phyloP scores from a whole-genome alignment of 176 grass and related monocot genomes.

The Aechmea fasciata region DNA sequence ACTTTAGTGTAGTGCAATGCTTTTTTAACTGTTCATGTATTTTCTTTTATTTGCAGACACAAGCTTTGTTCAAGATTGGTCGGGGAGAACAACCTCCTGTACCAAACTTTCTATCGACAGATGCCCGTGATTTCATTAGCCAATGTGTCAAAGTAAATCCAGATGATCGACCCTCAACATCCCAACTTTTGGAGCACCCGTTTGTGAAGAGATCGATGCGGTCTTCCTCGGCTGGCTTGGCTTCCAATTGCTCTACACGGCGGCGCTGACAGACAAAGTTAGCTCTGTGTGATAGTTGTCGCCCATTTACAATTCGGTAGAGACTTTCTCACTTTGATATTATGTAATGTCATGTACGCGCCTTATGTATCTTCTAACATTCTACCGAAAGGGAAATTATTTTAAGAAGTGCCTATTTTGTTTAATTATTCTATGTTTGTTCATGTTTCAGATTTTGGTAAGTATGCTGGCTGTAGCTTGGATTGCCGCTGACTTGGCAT shows the following conservation, averaged over 20 bases:
- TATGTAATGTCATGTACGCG: too few species aligned
- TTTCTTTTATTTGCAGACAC: slow-evolving; percentile 33
- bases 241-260: slow-evolving; percentile 31
- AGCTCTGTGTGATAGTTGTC: background rate
- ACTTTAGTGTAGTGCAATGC: background rate
- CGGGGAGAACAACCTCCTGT: slow-evolving; percentile 43
- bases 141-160: slow-evolving; percentile 53
- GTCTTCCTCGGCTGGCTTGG: slow-evolving; percentile 23
- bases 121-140: slow-evolving; percentile 68
- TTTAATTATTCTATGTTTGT: too few species aligned
- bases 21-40: background rate
- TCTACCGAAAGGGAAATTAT: too few species aligned
- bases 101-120: slow-evolving; percentile 37
- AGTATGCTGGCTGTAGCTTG: too few species aligned
- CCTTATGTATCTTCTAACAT: too few species aligned
- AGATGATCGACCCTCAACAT: slow-evolving; percentile 46
- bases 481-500: too few species aligned
- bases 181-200: slow-evolving; percentile 57
- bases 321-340: background rate
- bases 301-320: background rate
- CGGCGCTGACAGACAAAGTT: slow-evolving; percentile 12
- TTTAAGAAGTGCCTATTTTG: too few species aligned
- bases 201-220: slow-evolving; percentile 50
- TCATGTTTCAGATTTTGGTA: too few species aligned
- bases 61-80: slow-evolving; percentile 63